Base-by-base conservation (phyloP, 176 grass and related monocot species). In the Cenchrus americanus region DNA sequence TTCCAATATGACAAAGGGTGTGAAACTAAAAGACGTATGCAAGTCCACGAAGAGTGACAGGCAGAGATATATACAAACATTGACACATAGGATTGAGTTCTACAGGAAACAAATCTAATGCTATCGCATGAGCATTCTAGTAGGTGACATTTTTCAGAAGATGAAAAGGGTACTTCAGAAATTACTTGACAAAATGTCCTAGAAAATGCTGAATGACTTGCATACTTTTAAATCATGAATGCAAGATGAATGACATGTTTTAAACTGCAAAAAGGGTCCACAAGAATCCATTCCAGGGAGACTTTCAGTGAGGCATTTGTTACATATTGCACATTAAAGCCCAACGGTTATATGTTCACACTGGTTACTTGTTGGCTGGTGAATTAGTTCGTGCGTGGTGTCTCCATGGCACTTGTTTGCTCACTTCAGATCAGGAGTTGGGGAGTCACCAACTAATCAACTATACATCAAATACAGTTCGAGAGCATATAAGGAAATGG, bases 161-260 rank as follows among this genome's bases (percentile, higher is more conserved):
- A 46, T 58, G 62, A 66, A 84, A 82, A 68, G 24, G 47, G 24
- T 2, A 47, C 34, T 47, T 77, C 26, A 66, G 8, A 66, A 80
- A 10, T 19, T 71, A 19, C 5, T 27, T 80, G 67, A 44, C 32
- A 80, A 27, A 59, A 30, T 46, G 23, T 7, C 51, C 34, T 70
- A 46, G 0, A 69, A 11, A 43, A 58, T 64, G 3, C 14, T 52
- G 26, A 83, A 40, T 52, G 24, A 74, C 2, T 50, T 73, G 9
- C n/a, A 60, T 60, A 51, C 5, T 14, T 49, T 68, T 41, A 66
- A 61, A n/a, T 19, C 37, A 52, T 22, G 58, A 34, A 70, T 50
- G 48, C 18, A 69, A 82, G 10, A 71, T 6, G 17, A 46, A 52
- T 14, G 32, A 62, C 66, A 54, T 74, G 41, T 73, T 27, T 63